Evolutionary conservation across 2,329 filamentous ascomycete genomes (phyloP).

Genomic region (Albifimbria verrucaria): DNA sequence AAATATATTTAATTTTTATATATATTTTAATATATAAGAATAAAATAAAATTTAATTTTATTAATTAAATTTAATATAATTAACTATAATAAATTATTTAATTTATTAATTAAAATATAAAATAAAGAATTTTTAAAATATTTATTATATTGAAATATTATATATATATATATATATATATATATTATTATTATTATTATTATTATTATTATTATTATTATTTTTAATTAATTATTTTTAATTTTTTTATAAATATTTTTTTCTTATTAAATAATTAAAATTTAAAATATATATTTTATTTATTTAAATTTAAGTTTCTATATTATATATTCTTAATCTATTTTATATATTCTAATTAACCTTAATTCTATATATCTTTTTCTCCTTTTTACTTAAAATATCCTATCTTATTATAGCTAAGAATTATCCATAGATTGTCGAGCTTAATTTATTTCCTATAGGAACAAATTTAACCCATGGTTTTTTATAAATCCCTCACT

Average conservation of each 20-base stretch:
- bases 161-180: neutral
- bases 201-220: too few relatives aligned
- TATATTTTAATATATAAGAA: constrained; percentile 1
- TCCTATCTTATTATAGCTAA: too few relatives aligned
- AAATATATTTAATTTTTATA: constrained; percentile 4
- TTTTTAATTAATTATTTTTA: neutral
- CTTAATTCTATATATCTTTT: too few relatives aligned
- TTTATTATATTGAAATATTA: neutral
- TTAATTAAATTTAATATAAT: neutral
- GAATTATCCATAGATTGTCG: neutral
- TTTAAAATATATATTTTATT: neutral
- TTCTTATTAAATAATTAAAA: too few relatives aligned
- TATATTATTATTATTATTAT: neutral
- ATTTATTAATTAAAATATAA: neutral
- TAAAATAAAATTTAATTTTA: too few relatives aligned
- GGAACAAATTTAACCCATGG: too few relatives aligned
- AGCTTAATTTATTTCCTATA: neutral
- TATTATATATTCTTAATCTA: too few relatives aligned
- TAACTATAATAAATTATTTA: neutral
- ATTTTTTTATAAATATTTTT: neutral
- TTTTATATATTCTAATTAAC: too few relatives aligned
- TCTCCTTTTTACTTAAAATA: too few relatives aligned
- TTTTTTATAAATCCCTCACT: too few relatives aligned
- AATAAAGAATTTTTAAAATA: neutral
- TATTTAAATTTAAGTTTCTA: constrained; percentile 1